Base-by-base conservation (phyloP, 1,284 basidiomycete genomes). In the Moniliophthora roreri region DNA sequence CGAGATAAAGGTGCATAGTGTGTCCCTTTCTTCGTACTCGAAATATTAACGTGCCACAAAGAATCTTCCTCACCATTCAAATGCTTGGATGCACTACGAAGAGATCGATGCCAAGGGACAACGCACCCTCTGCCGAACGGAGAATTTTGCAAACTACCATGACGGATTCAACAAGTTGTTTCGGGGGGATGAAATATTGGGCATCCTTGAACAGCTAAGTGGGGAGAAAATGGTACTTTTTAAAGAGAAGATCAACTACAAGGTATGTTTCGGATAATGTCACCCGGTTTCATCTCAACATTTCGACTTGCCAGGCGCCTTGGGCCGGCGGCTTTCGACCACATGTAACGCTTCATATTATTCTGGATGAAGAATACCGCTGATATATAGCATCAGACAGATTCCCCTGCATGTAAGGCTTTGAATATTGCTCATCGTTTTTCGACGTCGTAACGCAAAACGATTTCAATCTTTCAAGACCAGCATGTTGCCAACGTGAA, bases 241-340 rank as follows among this genome's bases (percentile, higher is more conserved):
- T 52, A 61, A 61, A 21, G 60, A 61, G 51, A 61, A 61, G 32
- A 61, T 61, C 24, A 61, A 61, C 37, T 59, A 59, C 49, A 61
- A 60, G 59, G 59, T 54, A 32, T n/a, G 26, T 35, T 3, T 42
- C 28, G n/a, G 1, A 2, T 10, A 2, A 5, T 13, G 11, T 4
- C n/a, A n/a, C 24, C 15, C 15, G n/a, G 9, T 8, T 28, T 18
- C 23, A 21, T 46, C 11, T 16, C 2, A n/a, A 26, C 1, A 9
- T 18, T 40, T 9, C 39, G 21, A 13, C 47, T 6, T 44, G 39
- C 1, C 48, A 60, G 57, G 50, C 50, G 15, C 53, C 59, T 4
- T 41, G 49, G 39, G 56, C 57, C 8, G 59, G 57, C 1, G 60
- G 60, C 8, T 61, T 56, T 46, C 49, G 51, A 26, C 49, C 60